Evolutionary conservation across 1,284 basidiomycete genomes (phyloP).

Genomic region (Cutaneotrichosporon mucoides): DNA sequence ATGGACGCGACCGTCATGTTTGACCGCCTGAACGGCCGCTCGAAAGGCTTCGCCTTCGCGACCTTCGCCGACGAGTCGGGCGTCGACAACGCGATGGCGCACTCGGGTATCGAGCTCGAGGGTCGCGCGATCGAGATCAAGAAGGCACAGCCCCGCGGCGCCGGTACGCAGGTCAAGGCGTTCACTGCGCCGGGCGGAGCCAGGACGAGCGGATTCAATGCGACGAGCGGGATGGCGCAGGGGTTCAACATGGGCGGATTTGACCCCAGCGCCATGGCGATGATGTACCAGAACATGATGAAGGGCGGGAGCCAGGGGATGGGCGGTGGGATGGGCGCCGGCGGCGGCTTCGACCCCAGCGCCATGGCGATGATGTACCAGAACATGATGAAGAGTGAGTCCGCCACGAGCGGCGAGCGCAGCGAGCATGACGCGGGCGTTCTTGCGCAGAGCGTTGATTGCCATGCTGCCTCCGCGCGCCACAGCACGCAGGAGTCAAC

Average conservation of each 20-base stretch:
- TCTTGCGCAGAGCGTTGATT: too few relatives aligned
- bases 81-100: conserved; percentile 77
- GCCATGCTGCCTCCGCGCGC: too few relatives aligned
- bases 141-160: conserved; percentile 72
- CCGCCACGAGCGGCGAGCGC: background rate
- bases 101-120: conserved; percentile 81
- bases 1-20: conserved; percentile 98
- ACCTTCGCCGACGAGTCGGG: conserved; percentile 83
- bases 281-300: conserved; percentile 56
- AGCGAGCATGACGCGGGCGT: too few relatives aligned
- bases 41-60: conserved; percentile 97
- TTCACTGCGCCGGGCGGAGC: conserved; percentile 40
- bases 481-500: too few relatives aligned
- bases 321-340: conserved; percentile 2
- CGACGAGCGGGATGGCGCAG: conserved; percentile 11
- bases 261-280: conserved; percentile 54
- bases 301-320: conserved; percentile 30
- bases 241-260: conserved; percentile 46
- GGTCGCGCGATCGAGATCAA: conserved; percentile 98
- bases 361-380: conserved; percentile 57
- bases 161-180: conserved; percentile 38
- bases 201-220: conserved; percentile 18
- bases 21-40: conserved; percentile 90
- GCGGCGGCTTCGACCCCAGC: conserved; percentile 49
- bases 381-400: conserved; percentile 51